Conservation (phyloP, 805 yeast genomes). For the Myxozyma udenii region DNA sequence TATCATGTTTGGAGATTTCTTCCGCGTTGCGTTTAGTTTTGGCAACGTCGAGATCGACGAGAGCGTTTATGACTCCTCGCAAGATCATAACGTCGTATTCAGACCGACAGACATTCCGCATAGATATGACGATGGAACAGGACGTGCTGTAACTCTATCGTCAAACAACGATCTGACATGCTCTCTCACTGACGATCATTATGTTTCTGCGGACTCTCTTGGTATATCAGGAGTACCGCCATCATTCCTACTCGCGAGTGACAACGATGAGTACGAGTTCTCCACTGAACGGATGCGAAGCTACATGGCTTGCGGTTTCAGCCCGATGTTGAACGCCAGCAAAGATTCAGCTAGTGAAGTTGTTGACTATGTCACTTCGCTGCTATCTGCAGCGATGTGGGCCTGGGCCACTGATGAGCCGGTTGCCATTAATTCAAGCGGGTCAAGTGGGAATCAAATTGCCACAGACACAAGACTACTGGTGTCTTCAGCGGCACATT, state of each 20-base stretch:
- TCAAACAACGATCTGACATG: constrained; percentile 12
- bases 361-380: constrained; percentile 27
- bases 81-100: constrained; percentile 12
- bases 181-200: neutral
- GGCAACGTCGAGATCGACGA: constrained; percentile 13
- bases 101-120: constrained; percentile 12
- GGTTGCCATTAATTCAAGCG: constrained; percentile 13
- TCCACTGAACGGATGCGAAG: constrained; percentile 41
- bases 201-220: constrained; percentile 2
- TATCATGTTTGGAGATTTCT: constrained; percentile 9
- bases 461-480: too few relatives aligned
- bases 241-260: constrained; percentile 45
- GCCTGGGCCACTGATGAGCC: constrained; percentile 71
- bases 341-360: constrained; percentile 13
- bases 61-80: constrained; percentile 6
- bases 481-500: too few relatives aligned
- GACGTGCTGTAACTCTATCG: neutral
- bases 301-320: constrained; percentile 55
- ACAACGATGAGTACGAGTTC: constrained; percentile 42
- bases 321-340: constrained; percentile 58
- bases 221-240: constrained; percentile 5
- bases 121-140: neutral
- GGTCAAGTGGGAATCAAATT: too few relatives aligned
- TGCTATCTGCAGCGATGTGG: constrained; percentile 50
- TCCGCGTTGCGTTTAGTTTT: constrained; percentile 21